Evolutionary conservation across 1,284 basidiomycete genomes (phyloP), one percentile per base, ranked within the genome.

Genomic region (Polyporus tsugae): DNA sequence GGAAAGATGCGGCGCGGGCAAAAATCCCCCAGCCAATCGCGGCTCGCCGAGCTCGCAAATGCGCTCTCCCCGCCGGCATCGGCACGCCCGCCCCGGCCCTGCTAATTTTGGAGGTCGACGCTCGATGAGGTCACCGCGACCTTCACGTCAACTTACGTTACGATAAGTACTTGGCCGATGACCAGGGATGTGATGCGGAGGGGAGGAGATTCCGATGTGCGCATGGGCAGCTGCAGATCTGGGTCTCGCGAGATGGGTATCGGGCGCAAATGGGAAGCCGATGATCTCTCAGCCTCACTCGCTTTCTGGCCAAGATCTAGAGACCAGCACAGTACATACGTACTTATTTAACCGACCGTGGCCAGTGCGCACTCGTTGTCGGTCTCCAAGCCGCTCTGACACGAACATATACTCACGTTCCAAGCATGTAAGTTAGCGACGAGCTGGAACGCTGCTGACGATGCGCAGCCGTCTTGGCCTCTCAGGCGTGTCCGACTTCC

Each of bases 191-290:
- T 55, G 52, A 35, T 35, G 52, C 52, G 29, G 4, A 33, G 0
- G 29, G 29, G 13, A n/a, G 29, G 29, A 55, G 52, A 55, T 55
- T 59, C 19, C 57, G 57, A 41, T 59, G 59, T 19, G 59, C 41
- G 59, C 59, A 33, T 55, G 52, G 29, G 39, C 10, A 15, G 36
- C n/a, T n/a, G 6, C 39, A 42, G 59, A 60, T 60, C 59, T 29
- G 44, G 22, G 39, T 11, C 22, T 33, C 13, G 59, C 59, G 59
- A 42, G 57, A 42, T 60, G 59, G 6, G 22, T 5, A 38, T 42
- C 59, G 38, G 59, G 41, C 22, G 11, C 11, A 25, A 11, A 15
- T 15, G 22, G 52, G 52, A 15, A 53, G 29, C 25, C 46, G 46
- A 44, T 49, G 46, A 25, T 22, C 46, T 22, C 46, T 49, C 22